Conservation (phyloP, 2,329 filamentous ascomycete species). For the Trichoderma sp. region DNA sequence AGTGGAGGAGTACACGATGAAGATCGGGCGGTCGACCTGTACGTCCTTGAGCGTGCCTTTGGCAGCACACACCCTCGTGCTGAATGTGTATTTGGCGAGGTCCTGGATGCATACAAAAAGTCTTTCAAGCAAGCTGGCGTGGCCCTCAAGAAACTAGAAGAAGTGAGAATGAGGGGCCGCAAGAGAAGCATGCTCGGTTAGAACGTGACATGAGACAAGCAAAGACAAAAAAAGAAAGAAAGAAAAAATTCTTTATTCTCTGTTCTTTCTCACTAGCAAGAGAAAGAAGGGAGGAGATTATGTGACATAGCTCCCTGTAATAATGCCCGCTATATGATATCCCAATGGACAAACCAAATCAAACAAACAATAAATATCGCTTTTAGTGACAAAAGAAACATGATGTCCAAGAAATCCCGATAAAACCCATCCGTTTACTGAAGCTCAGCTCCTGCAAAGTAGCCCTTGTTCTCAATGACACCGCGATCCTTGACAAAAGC, state of each 20-base stretch:
- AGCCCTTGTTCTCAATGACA: slow-evolving; percentile 97
- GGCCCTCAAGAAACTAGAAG: slow-evolving; percentile 80
- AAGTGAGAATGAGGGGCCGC: slow-evolving; percentile 87
- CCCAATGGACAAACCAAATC: slow-evolving; percentile 20
- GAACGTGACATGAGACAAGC: neutral
- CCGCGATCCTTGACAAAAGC: slow-evolving; percentile 91
- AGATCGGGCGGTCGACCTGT: slow-evolving; percentile 92
- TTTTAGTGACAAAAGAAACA: slow-evolving; percentile 1
- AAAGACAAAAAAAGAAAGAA: neutral
- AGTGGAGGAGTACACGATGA: slow-evolving; percentile 80
- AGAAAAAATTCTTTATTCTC: neutral
- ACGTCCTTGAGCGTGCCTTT: slow-evolving; percentile 93
- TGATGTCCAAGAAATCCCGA: neutral
- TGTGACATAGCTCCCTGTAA: slow-evolving; percentile 12
- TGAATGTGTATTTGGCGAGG: slow-evolving; percentile 69
- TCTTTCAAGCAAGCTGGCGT: slow-evolving; percentile 71
- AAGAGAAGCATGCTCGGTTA: slow-evolving; percentile 97
- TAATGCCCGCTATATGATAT: slow-evolving; percentile 36
- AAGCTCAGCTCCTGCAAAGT: slow-evolving; percentile 83
- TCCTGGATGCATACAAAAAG: slow-evolving; percentile 71
- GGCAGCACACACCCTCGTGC: slow-evolving; percentile 89
- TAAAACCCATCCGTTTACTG: neutral
- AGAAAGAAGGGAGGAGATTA: neutral
- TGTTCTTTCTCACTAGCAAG: neutral
- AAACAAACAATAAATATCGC: slow-evolving; percentile 12